These are phyloP conservation scores for Graphilbum fragrans DNA, from an alignment of 2,329 filamentous ascomycete species.

Conservation along the genomic window DNA sequence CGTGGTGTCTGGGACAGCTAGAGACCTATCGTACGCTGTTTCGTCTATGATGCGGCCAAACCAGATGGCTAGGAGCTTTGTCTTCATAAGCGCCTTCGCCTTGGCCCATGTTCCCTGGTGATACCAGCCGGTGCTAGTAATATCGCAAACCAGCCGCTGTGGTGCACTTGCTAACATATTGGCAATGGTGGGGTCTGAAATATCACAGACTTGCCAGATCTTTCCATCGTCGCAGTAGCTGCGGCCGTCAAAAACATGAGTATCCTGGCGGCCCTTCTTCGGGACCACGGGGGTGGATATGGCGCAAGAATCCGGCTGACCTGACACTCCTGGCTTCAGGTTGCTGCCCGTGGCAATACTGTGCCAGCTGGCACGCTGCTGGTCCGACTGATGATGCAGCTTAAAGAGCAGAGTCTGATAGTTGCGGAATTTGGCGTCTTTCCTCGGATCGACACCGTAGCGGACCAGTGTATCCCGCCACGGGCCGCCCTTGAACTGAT, in stretches of 20 bases:
- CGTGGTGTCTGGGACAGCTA: constrained; percentile 23
- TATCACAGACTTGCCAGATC: constrained; percentile 89
- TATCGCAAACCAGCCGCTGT: constrained; percentile 46
- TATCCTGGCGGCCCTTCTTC: constrained; percentile 25
- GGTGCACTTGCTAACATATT: constrained; percentile 52
- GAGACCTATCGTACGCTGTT: constrained; percentile 30
- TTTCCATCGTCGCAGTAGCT: constrained; percentile 68
- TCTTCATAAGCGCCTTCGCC: constrained; percentile 75
- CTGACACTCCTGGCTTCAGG: too few relatives aligned
- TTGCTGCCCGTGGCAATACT: constrained; percentile 16
- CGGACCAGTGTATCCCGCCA: constrained; percentile 81
- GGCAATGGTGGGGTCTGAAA: constrained; percentile 65
- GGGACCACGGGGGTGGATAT: not conserved
- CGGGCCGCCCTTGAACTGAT: constrained; percentile 84
- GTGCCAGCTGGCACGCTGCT: constrained; percentile 25
- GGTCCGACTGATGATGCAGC: constrained; percentile 39
- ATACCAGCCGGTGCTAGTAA: constrained; percentile 67
- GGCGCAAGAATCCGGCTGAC: not conserved
- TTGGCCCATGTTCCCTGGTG: constrained; percentile 72
- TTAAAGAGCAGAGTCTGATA: constrained; percentile 91
- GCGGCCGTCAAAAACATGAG: constrained; percentile 75
- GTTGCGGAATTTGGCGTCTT: constrained; percentile 59
- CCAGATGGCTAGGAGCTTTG: constrained; percentile 62
- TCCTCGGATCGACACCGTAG: constrained; percentile 78
- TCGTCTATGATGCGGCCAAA: constrained; percentile 39